Conservation (phyloP, 805 yeast genomes). For the Hanseniaspora osmophila region DNA sequence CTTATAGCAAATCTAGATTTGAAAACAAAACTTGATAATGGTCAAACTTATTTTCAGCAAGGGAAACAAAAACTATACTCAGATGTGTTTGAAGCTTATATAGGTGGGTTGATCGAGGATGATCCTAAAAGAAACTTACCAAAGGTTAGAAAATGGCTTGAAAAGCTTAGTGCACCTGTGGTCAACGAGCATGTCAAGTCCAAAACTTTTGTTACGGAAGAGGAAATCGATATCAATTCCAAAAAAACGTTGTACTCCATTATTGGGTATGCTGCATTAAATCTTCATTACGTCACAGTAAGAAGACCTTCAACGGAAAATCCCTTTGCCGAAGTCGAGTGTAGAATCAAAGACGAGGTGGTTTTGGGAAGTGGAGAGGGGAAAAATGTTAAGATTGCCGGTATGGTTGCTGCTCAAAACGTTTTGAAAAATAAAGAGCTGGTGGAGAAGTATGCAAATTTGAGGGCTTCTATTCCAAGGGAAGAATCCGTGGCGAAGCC, state of each 20-base stretch:
- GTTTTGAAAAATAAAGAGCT: conserved; percentile 47
- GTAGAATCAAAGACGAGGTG: conserved; percentile 48
- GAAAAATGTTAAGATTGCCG: conserved; percentile 59
- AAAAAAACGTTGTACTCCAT: conserved; percentile 65
- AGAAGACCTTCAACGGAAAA: conserved; percentile 21
- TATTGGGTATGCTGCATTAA: conserved; percentile 59
- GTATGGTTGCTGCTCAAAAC: conserved; percentile 70
- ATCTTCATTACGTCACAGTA: conserved; percentile 42
- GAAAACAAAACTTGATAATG: conserved; percentile 14
- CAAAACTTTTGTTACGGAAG: conserved; percentile 23
- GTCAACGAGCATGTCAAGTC: conserved; percentile 11
- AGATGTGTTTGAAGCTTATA: conserved; percentile 86
- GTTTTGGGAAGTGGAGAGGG: conserved; percentile 63
- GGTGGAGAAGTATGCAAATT: conserved; percentile 48
- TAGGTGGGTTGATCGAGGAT: conserved; percentile 69
- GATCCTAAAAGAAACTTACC: conserved; percentile 29
- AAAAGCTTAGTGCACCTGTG: conserved; percentile 34
- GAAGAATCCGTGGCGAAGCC: conserved; percentile 18
- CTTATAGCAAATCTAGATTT: conserved; percentile 39
- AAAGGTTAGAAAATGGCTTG: conserved; percentile 44
- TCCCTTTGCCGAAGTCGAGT: conserved; percentile 44
- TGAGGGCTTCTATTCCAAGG: conserved; percentile 41
- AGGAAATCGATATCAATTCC: conserved; percentile 44
- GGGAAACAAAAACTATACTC: conserved; percentile 66
- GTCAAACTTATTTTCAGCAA: conserved; percentile 21